Percentiles rank a stretch among this genome's conserved stretches.
These are phyloP conservation scores for Cerrena zonata DNA, from an alignment of 1,284 basidiomycete genomes.

Conservation along the genomic window DNA sequence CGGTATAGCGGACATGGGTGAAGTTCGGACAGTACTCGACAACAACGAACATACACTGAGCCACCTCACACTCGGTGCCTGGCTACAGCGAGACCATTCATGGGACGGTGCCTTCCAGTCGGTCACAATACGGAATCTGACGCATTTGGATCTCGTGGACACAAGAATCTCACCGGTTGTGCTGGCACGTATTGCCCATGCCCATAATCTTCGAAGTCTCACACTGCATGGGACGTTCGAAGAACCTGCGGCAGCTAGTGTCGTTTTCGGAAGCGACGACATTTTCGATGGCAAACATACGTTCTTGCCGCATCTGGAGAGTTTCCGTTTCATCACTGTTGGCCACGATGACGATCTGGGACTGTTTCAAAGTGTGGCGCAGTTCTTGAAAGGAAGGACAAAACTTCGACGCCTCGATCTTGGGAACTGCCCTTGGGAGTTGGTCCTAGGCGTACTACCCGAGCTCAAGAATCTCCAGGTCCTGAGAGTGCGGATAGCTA, in stretches of 20 bases:
- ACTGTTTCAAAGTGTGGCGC: constrained; percentile 48
- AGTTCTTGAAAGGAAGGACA: constrained; percentile 45
- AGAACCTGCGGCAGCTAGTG: constrained; percentile 48
- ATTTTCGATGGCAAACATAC: constrained; percentile 51
- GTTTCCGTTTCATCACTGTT: constrained; percentile 57
- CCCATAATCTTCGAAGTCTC: constrained; percentile 51
- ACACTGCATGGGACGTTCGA: constrained; percentile 62
- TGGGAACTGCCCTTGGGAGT: constrained; percentile 58
- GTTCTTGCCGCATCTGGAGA: constrained; percentile 53
- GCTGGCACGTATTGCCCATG: constrained; percentile 55
- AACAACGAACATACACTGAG: constrained; percentile 50
- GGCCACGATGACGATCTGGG: constrained; percentile 52
- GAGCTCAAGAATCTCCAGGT: constrained; percentile 46
- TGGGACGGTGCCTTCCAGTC: constrained; percentile 63
- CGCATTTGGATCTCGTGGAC: constrained; percentile 61
- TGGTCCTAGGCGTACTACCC: constrained; percentile 45
- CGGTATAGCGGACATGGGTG: constrained; percentile 60
- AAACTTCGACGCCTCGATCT: constrained; percentile 51
- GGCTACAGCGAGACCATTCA: constrained; percentile 53
- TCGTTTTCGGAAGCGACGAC: constrained; percentile 60
- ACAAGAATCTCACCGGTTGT: constrained; percentile 59
- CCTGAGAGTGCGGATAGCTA: constrained; percentile 49
- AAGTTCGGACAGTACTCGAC: constrained; percentile 59
- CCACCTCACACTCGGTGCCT: constrained; percentile 61
- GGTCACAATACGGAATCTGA: constrained; percentile 55